Evolutionary conservation across 2,329 filamentous ascomycete genomes (phyloP).

Genomic region (Fulvia fulva): DNA sequence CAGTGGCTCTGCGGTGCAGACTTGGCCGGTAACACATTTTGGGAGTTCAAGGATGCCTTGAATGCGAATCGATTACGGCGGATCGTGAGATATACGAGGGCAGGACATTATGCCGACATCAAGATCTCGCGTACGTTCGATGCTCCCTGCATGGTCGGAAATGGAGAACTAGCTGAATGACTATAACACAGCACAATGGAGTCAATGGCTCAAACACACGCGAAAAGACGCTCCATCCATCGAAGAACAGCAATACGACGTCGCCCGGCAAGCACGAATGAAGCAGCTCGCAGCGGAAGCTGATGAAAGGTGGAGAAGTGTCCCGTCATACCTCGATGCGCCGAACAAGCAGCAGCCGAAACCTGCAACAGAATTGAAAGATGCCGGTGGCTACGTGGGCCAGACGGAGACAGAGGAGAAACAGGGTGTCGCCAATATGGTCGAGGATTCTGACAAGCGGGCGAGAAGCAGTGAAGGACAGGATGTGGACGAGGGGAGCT

Average conservation of each 20-base stretch:
- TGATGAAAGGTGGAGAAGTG: conserved; percentile 58
- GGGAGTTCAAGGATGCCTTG: conserved; percentile 60
- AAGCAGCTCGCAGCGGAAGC: conserved; percentile 57
- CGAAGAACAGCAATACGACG: conserved; percentile 56
- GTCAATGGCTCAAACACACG: conserved; percentile 64
- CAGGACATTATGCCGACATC: conserved; percentile 55
- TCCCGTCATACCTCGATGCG: conserved; percentile 56
- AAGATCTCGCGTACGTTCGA: conserved; percentile 52
- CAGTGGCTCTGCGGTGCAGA: conserved; percentile 58
- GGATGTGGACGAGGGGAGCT: conserved; percentile 32
- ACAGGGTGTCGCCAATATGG: conserved; percentile 31
- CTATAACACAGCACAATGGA: conserved; percentile 55
- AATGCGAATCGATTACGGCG: conserved; percentile 53
- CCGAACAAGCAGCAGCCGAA: conserved; percentile 48
- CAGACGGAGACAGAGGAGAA: conserved; percentile 31
- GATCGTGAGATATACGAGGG: conserved; percentile 53
- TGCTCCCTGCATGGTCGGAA: background rate
- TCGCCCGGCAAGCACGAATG: conserved; percentile 54
- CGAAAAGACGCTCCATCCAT: conserved; percentile 54
- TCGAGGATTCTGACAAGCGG: conserved; percentile 32
- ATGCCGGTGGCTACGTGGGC: conserved; percentile 37
- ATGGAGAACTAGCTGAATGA: background rate
- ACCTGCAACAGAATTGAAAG: conserved; percentile 44
- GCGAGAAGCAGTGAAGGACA: conserved; percentile 26
- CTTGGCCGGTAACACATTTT: conserved; percentile 61